Evolutionary conservation across 139 green algal species (phyloP).

Genomic region (Micractinium sp.): DNA sequence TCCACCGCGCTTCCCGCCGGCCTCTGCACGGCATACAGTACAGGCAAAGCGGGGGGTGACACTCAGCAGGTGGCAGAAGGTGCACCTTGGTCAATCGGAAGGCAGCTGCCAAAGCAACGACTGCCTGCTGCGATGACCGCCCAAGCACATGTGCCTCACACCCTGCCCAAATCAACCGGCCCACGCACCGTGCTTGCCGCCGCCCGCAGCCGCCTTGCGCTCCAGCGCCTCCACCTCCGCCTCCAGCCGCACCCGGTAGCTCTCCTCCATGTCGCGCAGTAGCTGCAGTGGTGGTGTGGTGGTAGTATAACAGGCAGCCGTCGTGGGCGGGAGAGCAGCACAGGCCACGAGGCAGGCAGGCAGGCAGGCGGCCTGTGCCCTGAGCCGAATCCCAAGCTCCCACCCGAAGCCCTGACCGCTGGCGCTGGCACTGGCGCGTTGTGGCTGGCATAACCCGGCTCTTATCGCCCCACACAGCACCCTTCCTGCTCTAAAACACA

Average conservation of each 20-base stretch:
- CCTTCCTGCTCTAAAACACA: no score
- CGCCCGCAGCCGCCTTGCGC: not conserved
- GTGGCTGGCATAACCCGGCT: no score
- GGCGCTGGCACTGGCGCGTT: no score
- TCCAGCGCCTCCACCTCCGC: slow-evolving; percentile 32
- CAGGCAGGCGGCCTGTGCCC: not conserved
- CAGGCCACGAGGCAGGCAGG: not conserved
- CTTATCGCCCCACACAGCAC: no score
- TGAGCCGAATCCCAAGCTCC: not conserved
- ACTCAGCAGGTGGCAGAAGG: no score
- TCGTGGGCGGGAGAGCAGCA: not conserved
- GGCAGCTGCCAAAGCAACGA: no score
- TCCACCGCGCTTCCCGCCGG: not conserved
- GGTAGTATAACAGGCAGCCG: not conserved
- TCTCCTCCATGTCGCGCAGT: slow-evolving; percentile 65
- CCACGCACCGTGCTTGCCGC: not conserved
- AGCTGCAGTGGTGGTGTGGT: slow-evolving; percentile 28
- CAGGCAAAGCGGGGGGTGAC: not conserved
- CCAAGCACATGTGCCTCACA: not conserved
- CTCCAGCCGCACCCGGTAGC: slow-evolving; percentile 51
- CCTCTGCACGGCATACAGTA: not conserved
- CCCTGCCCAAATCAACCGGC: not conserved
- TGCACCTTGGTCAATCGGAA: no score
- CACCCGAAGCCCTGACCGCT: no score
- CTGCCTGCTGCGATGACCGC: no score